Conservation (phyloP, 1,284 basidiomycete species). For the Heliocybe sulcata region DNA sequence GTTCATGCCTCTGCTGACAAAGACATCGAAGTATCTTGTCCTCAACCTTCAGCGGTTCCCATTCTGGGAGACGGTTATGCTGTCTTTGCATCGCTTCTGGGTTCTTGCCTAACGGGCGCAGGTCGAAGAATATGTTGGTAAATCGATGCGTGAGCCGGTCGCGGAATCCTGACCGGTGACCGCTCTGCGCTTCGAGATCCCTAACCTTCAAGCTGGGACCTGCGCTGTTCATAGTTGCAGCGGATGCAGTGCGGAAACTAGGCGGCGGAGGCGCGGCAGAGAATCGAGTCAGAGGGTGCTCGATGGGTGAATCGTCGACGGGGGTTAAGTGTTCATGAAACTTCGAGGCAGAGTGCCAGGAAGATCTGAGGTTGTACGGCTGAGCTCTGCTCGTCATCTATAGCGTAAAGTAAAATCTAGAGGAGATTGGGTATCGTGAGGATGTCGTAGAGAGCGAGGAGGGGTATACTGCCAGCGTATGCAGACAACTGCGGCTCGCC, state of each 20-base stretch:
- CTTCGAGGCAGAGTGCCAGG: conserved; percentile 15
- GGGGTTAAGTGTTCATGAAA: conserved; percentile 26
- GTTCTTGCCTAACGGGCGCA: conserved; percentile 21
- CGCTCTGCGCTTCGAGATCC: conserved; percentile 4
- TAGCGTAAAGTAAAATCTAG: background rate
- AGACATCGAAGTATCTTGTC: conserved; percentile 16
- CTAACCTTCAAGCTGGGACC: conserved; percentile 9
- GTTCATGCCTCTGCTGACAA: conserved; percentile 18
- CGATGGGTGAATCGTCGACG: conserved; percentile 10
- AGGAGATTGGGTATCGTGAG: background rate
- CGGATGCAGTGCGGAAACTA: conserved; percentile 12
- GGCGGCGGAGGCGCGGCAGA: conserved; percentile 26
- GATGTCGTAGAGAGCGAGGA: background rate
- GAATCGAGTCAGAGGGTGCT: conserved; percentile 26
- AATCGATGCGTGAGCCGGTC: conserved; percentile 30
- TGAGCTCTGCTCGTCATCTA: conserved; percentile 5
- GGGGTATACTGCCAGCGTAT: too few relatives aligned
- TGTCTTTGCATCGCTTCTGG: conserved; percentile 21
- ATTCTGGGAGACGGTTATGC: conserved; percentile 20
- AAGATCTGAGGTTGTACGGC: conserved; percentile 8
- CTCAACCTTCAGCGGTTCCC: conserved; percentile 33
- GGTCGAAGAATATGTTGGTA: conserved; percentile 28
- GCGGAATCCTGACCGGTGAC: conserved; percentile 10
- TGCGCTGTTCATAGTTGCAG: conserved; percentile 8
- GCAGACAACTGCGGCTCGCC: background rate